Base-by-base conservation (phyloP, 1,284 basidiomycete genomes). In the Peniophora sp. region DNA sequence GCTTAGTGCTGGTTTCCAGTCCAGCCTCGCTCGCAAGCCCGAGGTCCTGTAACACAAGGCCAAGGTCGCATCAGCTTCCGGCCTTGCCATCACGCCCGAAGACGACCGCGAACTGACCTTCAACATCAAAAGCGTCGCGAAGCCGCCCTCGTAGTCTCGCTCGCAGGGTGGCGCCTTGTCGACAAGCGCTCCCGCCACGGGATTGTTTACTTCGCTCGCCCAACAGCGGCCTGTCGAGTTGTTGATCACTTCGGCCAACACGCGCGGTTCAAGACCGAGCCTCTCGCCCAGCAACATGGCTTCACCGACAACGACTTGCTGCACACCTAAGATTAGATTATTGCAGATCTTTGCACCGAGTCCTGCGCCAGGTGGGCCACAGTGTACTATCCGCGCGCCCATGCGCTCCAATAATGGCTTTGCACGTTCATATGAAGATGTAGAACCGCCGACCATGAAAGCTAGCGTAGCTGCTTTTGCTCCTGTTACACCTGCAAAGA, bases 341-440 rank as follows among this genome's bases (percentile, higher is more conserved):
- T 93, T 93, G 69, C 87, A 90, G 41, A 93, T 90, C 70, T 94
- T 93, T 8, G 91, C 90, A 1, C 78, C 89, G 14, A 94, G 69
- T 0, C 92, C 91, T 3, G 86, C 78, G n/a, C 92, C 91, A 10
- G 87, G 85, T n/a, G 78, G 74, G 1, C 92, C 92, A 66, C 92
- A 95, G 62, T 93, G 78, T 46, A 95, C 84, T 49, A 89, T 81
- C 5, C 85, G 79, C 51, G 76, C 76, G 6, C 93, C 92, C 92
- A 96, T 96, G 45, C 73, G 60, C n/a, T 75, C 64, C 22, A 90
- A 72, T 43, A 79, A 69, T 2, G 85, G 80, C 48, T 75, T 69
- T 6, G 87, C 81, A 22, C 69, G 68, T n/a, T 71, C 62, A 61
- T 86, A 93, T 14, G 79, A 74, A 3, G 66, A 62, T 34, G 78